These are phyloP conservation scores for Melianthus villosus DNA, from an alignment of 441 rosid species.

Conservation along the genomic window DNA sequence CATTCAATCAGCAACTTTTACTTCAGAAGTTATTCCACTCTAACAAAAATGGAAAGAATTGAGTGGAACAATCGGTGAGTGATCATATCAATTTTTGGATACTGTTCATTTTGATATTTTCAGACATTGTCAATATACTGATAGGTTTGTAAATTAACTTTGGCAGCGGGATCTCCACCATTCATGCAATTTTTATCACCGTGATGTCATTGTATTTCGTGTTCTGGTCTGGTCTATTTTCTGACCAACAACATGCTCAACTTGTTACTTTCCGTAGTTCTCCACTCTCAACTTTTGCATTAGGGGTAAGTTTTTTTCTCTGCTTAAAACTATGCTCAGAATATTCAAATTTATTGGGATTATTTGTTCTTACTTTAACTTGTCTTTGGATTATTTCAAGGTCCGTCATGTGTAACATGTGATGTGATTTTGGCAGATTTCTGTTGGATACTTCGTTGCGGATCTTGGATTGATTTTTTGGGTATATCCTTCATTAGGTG, in stretches of 20 bases:
- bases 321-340: neutral
- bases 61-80: conserved; percentile 66
- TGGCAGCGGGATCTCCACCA: conserved; percentile 49
- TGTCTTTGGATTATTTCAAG: neutral
- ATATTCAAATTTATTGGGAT: neutral
- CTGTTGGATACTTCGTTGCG: conserved; percentile 50
- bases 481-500: conserved; percentile 53
- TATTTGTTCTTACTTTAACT: neutral
- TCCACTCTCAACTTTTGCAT: conserved; percentile 16
- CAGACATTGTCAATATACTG: conserved; percentile 4
- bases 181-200: conserved; percentile 45
- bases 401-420: neutral
- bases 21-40: conserved; percentile 31
- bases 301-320: conserved; percentile 22
- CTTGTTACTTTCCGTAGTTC: conserved; percentile 30
- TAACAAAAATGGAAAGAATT: conserved; percentile 30
- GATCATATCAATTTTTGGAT: neutral
- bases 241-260: conserved; percentile 20
- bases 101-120: conserved; percentile 2
- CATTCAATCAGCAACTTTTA: conserved; percentile 31
- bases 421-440: conserved; percentile 25
- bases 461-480: conserved; percentile 50
- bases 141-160: conserved; percentile 4
- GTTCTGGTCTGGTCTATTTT: conserved; percentile 43
- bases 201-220: conserved; percentile 35